Conservation (phyloP, 176 grass and related monocot genomes). For the Aegilops umbellulata region DNA sequence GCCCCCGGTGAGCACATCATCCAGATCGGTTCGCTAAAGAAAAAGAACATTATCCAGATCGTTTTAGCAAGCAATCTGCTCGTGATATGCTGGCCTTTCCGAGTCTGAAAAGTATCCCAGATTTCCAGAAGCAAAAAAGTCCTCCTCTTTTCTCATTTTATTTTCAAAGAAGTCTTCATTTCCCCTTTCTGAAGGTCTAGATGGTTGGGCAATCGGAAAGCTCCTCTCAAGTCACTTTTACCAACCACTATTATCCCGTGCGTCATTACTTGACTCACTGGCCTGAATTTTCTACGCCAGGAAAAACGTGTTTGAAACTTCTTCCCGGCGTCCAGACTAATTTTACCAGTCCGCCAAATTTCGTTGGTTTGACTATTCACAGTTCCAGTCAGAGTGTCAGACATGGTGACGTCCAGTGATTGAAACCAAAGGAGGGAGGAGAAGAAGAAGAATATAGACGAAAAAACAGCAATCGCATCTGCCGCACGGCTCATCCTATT, state of each 20-base stretch:
- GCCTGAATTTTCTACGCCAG: background rate
- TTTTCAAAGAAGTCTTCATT: background rate
- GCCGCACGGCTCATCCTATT: conserved; percentile 44
- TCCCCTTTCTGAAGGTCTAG: conserved; percentile 4
- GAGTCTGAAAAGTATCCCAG: background rate
- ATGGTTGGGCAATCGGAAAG: conserved; percentile 9
- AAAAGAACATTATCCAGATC: too few relatives aligned
- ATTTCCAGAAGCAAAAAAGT: conserved; percentile 21
- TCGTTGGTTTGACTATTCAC: conserved; percentile 12
- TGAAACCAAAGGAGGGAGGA: background rate
- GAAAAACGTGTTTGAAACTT: background rate
- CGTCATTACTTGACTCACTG: background rate
- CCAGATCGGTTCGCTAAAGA: too few relatives aligned
- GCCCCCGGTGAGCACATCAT: background rate
- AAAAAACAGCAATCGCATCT: conserved; percentile 10
- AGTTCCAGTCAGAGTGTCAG: background rate
- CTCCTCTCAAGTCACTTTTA: background rate
- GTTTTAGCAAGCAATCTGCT: background rate
- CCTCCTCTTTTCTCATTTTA: background rate
- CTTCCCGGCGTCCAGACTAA: background rate
- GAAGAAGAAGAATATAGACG: background rate
- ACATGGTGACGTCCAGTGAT: background rate
- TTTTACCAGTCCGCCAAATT: background rate
- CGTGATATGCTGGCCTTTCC: background rate
- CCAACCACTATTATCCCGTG: background rate